phyloP scores from a whole-genome alignment of 1,284 basidiomycete genomes.

The Meripilus lineatus region DNA sequence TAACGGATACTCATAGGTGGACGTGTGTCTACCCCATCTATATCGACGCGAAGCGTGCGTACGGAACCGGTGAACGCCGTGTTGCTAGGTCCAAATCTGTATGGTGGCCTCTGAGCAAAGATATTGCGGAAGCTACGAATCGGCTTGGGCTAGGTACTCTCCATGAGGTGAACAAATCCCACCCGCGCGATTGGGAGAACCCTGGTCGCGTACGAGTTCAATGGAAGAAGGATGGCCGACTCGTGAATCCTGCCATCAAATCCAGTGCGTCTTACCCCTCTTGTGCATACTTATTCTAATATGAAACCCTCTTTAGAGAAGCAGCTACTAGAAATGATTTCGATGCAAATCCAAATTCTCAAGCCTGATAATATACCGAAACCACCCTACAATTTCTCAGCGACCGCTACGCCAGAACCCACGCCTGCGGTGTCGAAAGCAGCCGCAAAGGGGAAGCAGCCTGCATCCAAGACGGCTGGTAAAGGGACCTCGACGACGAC shows the following conservation, averaged over 20 bases:
- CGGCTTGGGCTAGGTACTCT: constrained; percentile 75
- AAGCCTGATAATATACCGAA: constrained; percentile 72
- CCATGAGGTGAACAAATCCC: constrained; percentile 85
- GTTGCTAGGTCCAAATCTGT: constrained; percentile 75
- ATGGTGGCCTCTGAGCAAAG: constrained; percentile 94
- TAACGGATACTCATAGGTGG: constrained; percentile 54
- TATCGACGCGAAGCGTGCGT: constrained; percentile 91
- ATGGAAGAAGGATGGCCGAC: constrained; percentile 77
- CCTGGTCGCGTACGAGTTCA: constrained; percentile 90
- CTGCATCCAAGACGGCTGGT: constrained; percentile 32
- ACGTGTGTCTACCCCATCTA: constrained; percentile 95
- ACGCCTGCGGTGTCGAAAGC: constrained; percentile 20
- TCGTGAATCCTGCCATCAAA: constrained; percentile 68
- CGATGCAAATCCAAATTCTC: constrained; percentile 66
- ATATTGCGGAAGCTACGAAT: constrained; percentile 83
- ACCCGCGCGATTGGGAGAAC: constrained; percentile 97
- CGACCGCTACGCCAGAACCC: constrained; percentile 15
- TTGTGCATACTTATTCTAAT: neutral
- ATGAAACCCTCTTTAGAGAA: constrained; percentile 54
- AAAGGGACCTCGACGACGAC: constrained; percentile 20
- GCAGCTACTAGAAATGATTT: constrained; percentile 74
- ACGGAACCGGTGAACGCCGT: constrained; percentile 77
- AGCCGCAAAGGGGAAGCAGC: constrained; percentile 37
- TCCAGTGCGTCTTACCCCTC: constrained; percentile 58
- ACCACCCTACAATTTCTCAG: constrained; percentile 48